Evolutionary conservation across 345 rosid genomes (phyloP).

Genomic region (Eucalyptus curtisii): DNA sequence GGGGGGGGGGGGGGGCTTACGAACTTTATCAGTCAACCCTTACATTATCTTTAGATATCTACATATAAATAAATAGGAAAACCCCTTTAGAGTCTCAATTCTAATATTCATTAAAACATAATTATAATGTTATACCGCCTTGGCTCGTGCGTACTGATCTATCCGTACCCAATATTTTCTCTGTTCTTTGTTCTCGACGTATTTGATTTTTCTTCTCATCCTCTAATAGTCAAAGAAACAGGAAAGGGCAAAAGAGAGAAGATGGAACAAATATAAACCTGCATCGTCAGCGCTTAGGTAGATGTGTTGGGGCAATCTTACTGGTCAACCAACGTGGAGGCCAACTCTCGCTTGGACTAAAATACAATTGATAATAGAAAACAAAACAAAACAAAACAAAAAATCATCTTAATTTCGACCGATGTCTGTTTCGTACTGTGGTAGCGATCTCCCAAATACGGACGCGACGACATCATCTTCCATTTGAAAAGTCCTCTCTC

Average conservation of each 20-base stretch:
- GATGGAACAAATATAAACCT: neutral
- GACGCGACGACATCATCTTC: neutral
- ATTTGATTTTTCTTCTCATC: neutral
- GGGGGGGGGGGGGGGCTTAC: neutral
- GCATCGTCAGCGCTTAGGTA: neutral
- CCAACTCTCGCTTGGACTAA: neutral
- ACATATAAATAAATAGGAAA: neutral
- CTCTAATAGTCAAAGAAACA: neutral
- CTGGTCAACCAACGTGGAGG: neutral
- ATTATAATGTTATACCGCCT: neutral
- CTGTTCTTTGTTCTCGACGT: neutral
- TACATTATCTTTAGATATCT: neutral
- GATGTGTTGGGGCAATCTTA: neutral
- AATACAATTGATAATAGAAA: neutral
- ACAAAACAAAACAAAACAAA: neutral
- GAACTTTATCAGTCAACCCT: neutral
- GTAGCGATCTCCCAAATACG: neutral
- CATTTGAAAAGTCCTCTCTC: neutral
- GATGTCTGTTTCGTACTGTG: neutral
- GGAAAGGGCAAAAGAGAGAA: neutral
- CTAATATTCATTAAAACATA: neutral
- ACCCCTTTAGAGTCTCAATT: neutral
- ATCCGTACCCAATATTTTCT: neutral
- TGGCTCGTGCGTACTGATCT: neutral
- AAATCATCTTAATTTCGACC: neutral